These are phyloP conservation scores for Peronosclerospora sorghi DNA, from an alignment of 352 stramenopile species.

Conservation along the genomic window DNA sequence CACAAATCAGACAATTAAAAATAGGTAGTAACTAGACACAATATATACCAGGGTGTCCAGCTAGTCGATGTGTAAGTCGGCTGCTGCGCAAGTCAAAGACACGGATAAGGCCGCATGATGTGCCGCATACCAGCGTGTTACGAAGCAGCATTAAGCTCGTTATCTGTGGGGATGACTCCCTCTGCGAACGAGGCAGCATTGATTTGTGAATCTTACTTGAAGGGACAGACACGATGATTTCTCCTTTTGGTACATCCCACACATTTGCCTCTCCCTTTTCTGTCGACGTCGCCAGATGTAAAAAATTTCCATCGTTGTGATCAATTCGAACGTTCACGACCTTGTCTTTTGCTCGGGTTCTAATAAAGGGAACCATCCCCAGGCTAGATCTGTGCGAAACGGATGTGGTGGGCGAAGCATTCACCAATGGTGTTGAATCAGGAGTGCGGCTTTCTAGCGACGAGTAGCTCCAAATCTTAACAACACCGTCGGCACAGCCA, in stretches of 20 bases:
- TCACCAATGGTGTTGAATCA: constrained; percentile 37
- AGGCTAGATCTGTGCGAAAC: constrained; percentile 71
- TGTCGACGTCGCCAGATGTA: constrained; percentile 74
- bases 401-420: constrained; percentile 44
- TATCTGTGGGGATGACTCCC: constrained; percentile 60
- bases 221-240: constrained; percentile 70
- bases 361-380: constrained; percentile 78
- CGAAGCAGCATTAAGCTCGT: constrained; percentile 83
- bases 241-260: constrained; percentile 80
- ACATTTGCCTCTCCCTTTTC: constrained; percentile 82
- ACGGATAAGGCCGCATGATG: constrained; percentile 78
- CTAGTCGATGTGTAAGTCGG: constrained; percentile 69
- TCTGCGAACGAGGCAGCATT: constrained; percentile 50
- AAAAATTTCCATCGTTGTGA: constrained; percentile 65
- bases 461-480: constrained; percentile 79
- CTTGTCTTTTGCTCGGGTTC: constrained; percentile 66
- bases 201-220: constrained; percentile 79
- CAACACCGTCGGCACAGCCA: constrained; percentile 58
- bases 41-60: constrained; percentile 65
- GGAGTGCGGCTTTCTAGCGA: constrained; percentile 40
- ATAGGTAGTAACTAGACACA: not conserved
- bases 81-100: constrained; percentile 79
- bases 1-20: not conserved
- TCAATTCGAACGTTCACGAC: constrained; percentile 72
- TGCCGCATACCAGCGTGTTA: constrained; percentile 80